Base-by-base conservation (phyloP, 345 rosid genomes). In the Odontarrhena argentea region DNA sequence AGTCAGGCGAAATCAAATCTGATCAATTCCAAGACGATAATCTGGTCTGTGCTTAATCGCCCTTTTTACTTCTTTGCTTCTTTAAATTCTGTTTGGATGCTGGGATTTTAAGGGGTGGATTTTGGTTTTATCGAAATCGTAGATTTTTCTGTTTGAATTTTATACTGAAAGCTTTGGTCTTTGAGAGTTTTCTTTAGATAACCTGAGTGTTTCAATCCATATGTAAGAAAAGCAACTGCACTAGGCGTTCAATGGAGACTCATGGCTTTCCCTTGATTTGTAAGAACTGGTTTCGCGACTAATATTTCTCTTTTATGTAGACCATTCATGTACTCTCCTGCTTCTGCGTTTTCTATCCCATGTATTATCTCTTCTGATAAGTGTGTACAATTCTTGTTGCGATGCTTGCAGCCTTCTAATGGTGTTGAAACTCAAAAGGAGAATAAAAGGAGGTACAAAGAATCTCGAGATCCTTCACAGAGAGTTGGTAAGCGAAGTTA, bases 201-300 rank as follows among this genome's bases (percentile, higher is more conserved):
- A 80, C 85, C 77, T 76, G 83, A 74, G 77, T 85, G 69, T 79
- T 69, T 63, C 77, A 60, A 28, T 79, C 65, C 85, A 71, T 76
- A 57, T 78, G 74, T 83, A 81, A 84, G 87, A 83, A 71, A 71
- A 60, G 74, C 53, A 60, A 75, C 82, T 84, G 77, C 86, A 75
- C 82, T 83, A 79, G 88, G 80, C 85, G 77, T 86, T 79, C 84
- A 74, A 58, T 78, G 84, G 91, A 83, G 86, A 82, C 84, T 84
- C 91, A 79, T 82, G 91, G 82, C 90, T 80, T 82, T 65, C 82
- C 76, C 71, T 82, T 79, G 80, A 86, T 85, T 91, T 71, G 92
- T 88, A 88, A 91, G 97, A 88, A 79, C 88, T 83, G 76, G 83
- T 79, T 80, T 63, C 70, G 63, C 76, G 51, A 71, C 73, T 36